phyloP scores from a whole-genome alignment of 2,329 filamentous ascomycete genomes.

The Penicillium sp. region DNA sequence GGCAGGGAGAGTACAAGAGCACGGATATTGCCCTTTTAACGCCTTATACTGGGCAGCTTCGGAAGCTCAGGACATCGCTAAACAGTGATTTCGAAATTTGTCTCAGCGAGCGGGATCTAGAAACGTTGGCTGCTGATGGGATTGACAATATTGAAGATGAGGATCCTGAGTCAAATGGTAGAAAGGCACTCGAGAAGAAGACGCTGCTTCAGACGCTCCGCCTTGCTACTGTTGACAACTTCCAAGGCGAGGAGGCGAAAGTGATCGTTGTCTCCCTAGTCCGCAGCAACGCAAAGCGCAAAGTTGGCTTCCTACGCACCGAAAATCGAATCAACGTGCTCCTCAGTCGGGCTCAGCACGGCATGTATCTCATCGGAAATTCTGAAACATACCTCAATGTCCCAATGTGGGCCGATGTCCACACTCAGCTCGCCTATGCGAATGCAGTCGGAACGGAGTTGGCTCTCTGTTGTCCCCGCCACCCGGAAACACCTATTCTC shows the following conservation, averaged over 20 bases:
- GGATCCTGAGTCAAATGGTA: not conserved
- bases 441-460: constrained; percentile 6
- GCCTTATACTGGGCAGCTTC: too few species aligned
- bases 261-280: constrained; percentile 64
- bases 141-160: not conserved
- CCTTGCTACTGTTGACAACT: constrained; percentile 65
- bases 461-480: constrained; percentile 10
- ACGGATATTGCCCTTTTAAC: too few species aligned
- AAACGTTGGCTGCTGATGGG: not conserved
- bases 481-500: constrained; percentile 4
- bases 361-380: constrained; percentile 16
- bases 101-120: too few species aligned
- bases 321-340: constrained; percentile 64
- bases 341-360: constrained; percentile 40
- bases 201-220: constrained; percentile 14
- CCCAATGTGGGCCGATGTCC: constrained; percentile 12
- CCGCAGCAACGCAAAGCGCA: constrained; percentile 57
- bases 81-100: too few species aligned
- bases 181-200: constrained; percentile 5
- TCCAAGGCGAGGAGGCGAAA: constrained; percentile 68
- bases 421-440: not conserved
- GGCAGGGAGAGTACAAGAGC: constrained; percentile 23
- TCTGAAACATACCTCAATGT: constrained; percentile 10
- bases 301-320: constrained; percentile 61
- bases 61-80: too few species aligned